phyloP scores from a whole-genome alignment of 495 filamentous ascomycete species.

The Evernia prunastri region DNA sequence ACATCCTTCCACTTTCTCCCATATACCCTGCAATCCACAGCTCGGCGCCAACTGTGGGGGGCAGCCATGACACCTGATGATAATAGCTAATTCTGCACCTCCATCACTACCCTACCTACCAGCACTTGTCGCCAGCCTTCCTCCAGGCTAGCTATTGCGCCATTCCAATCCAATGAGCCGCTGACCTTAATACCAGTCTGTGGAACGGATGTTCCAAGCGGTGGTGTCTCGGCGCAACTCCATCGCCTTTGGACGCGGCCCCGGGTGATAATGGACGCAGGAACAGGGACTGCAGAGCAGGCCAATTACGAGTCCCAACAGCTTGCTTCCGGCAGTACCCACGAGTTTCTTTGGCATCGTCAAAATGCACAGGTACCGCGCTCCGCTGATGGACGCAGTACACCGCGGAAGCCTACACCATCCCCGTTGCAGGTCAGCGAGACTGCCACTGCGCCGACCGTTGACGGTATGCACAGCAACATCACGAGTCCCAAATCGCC shows the following conservation, averaged over 20 bases:
- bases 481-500: conserved; percentile 18
- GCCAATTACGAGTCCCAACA: conserved; percentile 6
- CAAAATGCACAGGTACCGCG: neutral
- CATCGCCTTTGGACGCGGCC: conserved; percentile 2
- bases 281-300: conserved; percentile 17
- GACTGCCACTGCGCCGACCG: conserved; percentile 38
- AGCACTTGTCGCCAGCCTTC: conserved; percentile 10
- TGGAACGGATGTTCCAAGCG: conserved; percentile 2
- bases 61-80: neutral
- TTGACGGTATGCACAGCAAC: neutral
- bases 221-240: conserved; percentile 9
- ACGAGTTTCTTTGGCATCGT: conserved; percentile 6
- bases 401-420: conserved; percentile 15
- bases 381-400: conserved; percentile 9
- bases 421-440: conserved; percentile 46
- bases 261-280: conserved; percentile 4
- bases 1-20: neutral
- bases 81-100: conserved; percentile 19
- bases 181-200: conserved; percentile 1
- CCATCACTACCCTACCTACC: neutral
- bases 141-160: conserved; percentile 12
- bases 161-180: conserved; percentile 1
- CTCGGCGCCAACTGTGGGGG: neutral
- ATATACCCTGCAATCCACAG: neutral
- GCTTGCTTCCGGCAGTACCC: conserved; percentile 8